Percentiles rank a stretch among this genome's conserved stretches.
phyloP scores from a whole-genome alignment of 768 basidiomycete genomes.

The Mycena belliarum region DNA sequence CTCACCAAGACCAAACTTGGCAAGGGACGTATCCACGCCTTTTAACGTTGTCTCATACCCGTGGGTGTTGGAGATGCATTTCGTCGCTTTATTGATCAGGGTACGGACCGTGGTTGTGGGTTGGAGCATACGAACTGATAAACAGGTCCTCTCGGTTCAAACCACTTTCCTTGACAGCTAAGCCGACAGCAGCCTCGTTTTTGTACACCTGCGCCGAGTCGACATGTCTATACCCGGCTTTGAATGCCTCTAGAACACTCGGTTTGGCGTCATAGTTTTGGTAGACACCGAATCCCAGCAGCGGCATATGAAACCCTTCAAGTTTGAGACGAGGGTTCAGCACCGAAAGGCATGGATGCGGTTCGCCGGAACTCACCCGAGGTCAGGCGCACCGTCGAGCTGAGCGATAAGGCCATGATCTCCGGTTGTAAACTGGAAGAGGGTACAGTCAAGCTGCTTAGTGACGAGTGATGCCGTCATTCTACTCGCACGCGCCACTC shows the following conservation, averaged over 20 bases:
- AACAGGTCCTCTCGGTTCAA: constrained; percentile 63
- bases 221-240: constrained; percentile 67
- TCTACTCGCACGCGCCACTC: no score
- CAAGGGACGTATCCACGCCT: constrained; percentile 62
- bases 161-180: constrained; percentile 57
- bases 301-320: constrained; percentile 53
- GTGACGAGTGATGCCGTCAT: no score
- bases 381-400: neutral
- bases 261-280: constrained; percentile 50
- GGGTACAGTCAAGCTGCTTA: no score
- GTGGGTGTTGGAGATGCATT: constrained; percentile 56
- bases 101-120: neutral
- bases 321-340: neutral
- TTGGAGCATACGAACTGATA: constrained; percentile 49
- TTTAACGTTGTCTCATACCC: constrained; percentile 63
- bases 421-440: no score
- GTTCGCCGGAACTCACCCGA: neutral
- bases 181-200: constrained; percentile 64
- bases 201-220: constrained; percentile 73
- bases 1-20: constrained; percentile 60
- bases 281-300: constrained; percentile 65
- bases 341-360: neutral
- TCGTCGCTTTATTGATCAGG: constrained; percentile 53
- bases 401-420: neutral
- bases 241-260: constrained; percentile 57